Conservation (phyloP, 306 rosid genomes). For the Pterocarpus santalinus region DNA sequence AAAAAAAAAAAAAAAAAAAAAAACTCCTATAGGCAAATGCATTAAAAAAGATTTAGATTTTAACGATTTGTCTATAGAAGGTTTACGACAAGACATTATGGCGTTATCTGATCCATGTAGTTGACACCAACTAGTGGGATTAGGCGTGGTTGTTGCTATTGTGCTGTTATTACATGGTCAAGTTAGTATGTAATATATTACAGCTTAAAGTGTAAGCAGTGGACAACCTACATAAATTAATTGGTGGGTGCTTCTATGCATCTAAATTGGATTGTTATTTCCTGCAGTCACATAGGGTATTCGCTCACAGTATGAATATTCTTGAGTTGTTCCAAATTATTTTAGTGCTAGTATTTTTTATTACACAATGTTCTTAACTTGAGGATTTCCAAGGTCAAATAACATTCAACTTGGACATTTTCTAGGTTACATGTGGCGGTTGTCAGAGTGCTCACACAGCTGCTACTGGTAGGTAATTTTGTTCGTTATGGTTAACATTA, state of each 20-base stretch:
- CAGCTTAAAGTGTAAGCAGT: slow-evolving; percentile 23
- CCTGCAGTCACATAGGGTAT: not conserved
- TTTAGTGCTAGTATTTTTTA: not conserved
- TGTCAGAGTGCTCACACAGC: slow-evolving; percentile 98
- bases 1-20: no score
- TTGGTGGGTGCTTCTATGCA: slow-evolving; percentile 4
- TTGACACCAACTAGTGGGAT: not conserved
- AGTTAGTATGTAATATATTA: slow-evolving; percentile 2
- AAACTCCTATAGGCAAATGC: not conserved
- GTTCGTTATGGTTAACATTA: slow-evolving; percentile 7
- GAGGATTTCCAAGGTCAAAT: slow-evolving; percentile 48
- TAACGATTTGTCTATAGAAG: not conserved
- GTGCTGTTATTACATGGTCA: not conserved
- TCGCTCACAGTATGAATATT: not conserved
- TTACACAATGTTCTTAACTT: slow-evolving; percentile 19
- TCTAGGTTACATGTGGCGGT: slow-evolving; percentile 97
- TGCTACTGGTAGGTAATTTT: slow-evolving; percentile 74
- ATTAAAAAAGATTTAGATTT: no score
- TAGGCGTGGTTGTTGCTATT: not conserved
- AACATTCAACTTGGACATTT: slow-evolving; percentile 46
- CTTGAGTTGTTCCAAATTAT: slow-evolving; percentile 17
- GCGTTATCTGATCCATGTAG: not conserved
- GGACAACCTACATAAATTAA: slow-evolving; percentile 6
- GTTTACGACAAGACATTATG: not conserved
- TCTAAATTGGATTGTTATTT: slow-evolving; percentile 34